Percentiles rank a stretch among this genome's conserved stretches.
phyloP scores from a whole-genome alignment of 2,329 filamentous ascomycete species.

The Arachnopeziza araneosa region DNA sequence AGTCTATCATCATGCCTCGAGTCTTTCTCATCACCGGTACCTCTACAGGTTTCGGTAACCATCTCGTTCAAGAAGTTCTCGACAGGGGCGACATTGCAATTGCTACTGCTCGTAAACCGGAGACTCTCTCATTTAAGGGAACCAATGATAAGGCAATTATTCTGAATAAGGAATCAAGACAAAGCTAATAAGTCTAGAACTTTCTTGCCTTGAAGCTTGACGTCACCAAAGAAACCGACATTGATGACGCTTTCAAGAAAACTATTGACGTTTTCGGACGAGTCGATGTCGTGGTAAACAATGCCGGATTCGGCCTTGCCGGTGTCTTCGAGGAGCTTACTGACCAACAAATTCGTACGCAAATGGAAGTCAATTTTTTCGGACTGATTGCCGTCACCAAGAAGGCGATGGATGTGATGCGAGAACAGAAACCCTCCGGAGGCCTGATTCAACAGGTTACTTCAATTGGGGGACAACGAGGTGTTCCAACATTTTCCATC shows the following conservation, averaged over 20 bases:
- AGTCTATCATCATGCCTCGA: slow-evolving; percentile 19
- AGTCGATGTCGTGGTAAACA: slow-evolving; percentile 56
- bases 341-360: slow-evolving; percentile 42
- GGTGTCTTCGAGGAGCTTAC: slow-evolving; percentile 48
- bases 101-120: slow-evolving; percentile 40
- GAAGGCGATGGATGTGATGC: slow-evolving; percentile 33
- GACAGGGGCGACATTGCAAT: slow-evolving; percentile 39
- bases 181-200: slow-evolving; percentile 30
- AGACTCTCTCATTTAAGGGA: slow-evolving; percentile 32
- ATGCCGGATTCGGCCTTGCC: slow-evolving; percentile 51
- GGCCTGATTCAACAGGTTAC: slow-evolving; percentile 38
- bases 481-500: slow-evolving; percentile 30
- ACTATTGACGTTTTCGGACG: slow-evolving; percentile 45
- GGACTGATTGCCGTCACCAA: slow-evolving; percentile 49
- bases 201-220: slow-evolving; percentile 46
- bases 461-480: slow-evolving; percentile 33
- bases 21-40: slow-evolving; percentile 46
- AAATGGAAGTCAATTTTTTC: slow-evolving; percentile 57
- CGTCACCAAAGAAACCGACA: slow-evolving; percentile 44
- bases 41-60: slow-evolving; percentile 42
- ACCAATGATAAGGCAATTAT: slow-evolving; percentile 26
- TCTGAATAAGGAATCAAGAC: not conserved
- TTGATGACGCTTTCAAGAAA: slow-evolving; percentile 31
- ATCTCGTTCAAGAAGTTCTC: slow-evolving; percentile 36
- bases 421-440: slow-evolving; percentile 31